Conservation (phyloP, 2,329 filamentous ascomycete genomes). For the Fusarium virguliforme region DNA sequence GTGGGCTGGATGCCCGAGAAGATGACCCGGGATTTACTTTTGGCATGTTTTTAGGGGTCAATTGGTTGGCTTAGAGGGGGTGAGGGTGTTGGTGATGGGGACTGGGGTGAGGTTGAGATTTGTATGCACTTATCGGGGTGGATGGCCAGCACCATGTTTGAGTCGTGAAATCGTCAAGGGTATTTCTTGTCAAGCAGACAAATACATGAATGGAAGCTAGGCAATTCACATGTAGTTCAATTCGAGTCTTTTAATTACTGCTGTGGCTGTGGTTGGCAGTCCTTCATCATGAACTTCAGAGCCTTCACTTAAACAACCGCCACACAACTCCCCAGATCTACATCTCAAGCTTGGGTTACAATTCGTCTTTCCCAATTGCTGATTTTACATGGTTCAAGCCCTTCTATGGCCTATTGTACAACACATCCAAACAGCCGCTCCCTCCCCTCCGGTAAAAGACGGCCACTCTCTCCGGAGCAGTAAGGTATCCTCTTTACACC, state of each 20-base stretch:
- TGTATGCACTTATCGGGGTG: slow-evolving; percentile 50
- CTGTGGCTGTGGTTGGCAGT: not conserved
- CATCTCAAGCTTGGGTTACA: not conserved
- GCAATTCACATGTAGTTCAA: not conserved
- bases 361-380: slow-evolving; percentile 32
- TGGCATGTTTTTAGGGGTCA: slow-evolving; percentile 17
- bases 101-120: slow-evolving; percentile 21
- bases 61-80: not conserved
- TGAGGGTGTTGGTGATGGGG: not conserved
- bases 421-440: slow-evolving; percentile 42
- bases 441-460: slow-evolving; percentile 18
- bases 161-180: not conserved
- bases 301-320: too few relatives aligned
- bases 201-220: too few relatives aligned
- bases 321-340: not conserved
- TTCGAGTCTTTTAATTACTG: not conserved
- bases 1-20: slow-evolving; percentile 99
- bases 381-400: slow-evolving; percentile 45
- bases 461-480: slow-evolving; percentile 28
- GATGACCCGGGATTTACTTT: slow-evolving; percentile 67
- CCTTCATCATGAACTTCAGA: too few relatives aligned
- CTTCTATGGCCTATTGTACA: slow-evolving; percentile 49
- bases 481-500: slow-evolving; percentile 25
- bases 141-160: not conserved
- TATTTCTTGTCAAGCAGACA: not conserved